Evolutionary conservation across 768 basidiomycete species (phyloP).

Genomic region (Phallus indusiatus): DNA sequence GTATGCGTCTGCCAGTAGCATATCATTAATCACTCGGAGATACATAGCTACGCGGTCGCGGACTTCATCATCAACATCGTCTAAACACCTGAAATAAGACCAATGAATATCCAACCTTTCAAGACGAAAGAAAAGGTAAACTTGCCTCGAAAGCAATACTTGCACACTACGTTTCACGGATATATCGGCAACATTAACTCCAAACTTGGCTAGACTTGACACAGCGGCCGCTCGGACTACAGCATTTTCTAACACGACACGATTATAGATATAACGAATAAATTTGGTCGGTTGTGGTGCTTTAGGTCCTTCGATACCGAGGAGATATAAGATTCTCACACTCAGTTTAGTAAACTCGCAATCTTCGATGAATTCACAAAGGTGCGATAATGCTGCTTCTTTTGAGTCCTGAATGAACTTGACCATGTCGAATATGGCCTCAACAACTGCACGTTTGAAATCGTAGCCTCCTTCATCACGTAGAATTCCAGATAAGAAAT

Average conservation of each 20-base stretch:
- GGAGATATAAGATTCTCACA: conserved; percentile 89
- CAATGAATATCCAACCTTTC: not conserved
- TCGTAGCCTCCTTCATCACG: conserved; percentile 99
- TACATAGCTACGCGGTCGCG: conserved; percentile 96
- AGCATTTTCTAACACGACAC: conserved; percentile 96
- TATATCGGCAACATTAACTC: conserved; percentile 75
- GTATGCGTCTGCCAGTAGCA: conserved; percentile 72
- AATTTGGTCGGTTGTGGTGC: conserved; percentile 96
- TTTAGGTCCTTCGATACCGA: conserved; percentile 94
- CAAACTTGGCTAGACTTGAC: conserved; percentile 91
- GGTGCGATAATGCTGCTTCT: conserved; percentile 93
- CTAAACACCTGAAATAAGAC: conserved; percentile 71
- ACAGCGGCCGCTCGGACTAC: conserved; percentile 97
- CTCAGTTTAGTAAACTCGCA: conserved; percentile 99
- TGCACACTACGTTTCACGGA: conserved; percentile 76
- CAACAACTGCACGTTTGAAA: conserved; percentile 98
- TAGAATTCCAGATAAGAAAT: conserved; percentile 92
- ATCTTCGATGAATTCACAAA: conserved; percentile 99
- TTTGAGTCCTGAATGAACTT: conserved; percentile 93
- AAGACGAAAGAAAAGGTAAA: conserved; percentile 7
- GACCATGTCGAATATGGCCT: conserved; percentile 99
- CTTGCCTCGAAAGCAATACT: conserved; percentile 76
- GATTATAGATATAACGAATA: conserved; percentile 99
- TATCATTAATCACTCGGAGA: conserved; percentile 72
- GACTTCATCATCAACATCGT: conserved; percentile 98